A percentile compares a stretch with the other conserved stretches of the same genome.
These are phyloP conservation scores for Nannizziopsis barbatae DNA, from an alignment of 2,329 filamentous ascomycete genomes.

Conservation along the genomic window DNA sequence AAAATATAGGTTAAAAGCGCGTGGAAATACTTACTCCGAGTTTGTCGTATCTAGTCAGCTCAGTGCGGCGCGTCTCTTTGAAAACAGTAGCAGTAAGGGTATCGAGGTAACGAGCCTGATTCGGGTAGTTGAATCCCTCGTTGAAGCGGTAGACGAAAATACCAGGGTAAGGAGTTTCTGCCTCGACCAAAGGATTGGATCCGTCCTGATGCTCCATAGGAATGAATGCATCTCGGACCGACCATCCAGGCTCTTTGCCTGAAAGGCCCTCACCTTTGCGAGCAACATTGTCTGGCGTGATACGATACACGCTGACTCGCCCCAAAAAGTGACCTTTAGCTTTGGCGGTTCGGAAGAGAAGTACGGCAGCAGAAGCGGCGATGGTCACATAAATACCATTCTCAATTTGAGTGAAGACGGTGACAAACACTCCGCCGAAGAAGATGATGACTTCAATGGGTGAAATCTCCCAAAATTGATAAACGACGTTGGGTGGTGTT, in stretches of 20 bases:
- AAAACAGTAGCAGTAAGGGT: constrained; percentile 40
- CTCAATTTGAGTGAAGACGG: constrained; percentile 42
- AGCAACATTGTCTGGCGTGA: constrained; percentile 15
- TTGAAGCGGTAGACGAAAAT: constrained; percentile 47
- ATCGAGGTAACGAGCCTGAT: constrained; percentile 43
- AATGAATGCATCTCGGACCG: constrained; percentile 36
- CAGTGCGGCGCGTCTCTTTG: constrained; percentile 37
- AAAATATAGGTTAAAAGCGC: neutral
- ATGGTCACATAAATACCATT: constrained; percentile 43
- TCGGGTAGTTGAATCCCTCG: constrained; percentile 48
- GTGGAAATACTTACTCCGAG: constrained; percentile 10
- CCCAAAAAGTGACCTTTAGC: constrained; percentile 42
- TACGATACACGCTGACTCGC: constrained; percentile 14
- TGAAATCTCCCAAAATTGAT: constrained; percentile 53
- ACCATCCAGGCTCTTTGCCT: constrained; percentile 12
- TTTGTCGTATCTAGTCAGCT: constrained; percentile 24
- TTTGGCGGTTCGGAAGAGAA: constrained; percentile 39
- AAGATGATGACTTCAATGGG: constrained; percentile 46
- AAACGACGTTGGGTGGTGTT: constrained; percentile 48
- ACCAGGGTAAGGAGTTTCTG: constrained; percentile 42
- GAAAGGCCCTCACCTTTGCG: constrained; percentile 13
- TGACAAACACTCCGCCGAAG: constrained; percentile 50
- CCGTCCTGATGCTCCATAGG: constrained; percentile 43
- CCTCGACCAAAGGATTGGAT: constrained; percentile 39
- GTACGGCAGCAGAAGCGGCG: constrained; percentile 32